These are phyloP conservation scores for Posidonia oceanica DNA, from an alignment of 116 monocot species.

Conservation along the genomic window DNA sequence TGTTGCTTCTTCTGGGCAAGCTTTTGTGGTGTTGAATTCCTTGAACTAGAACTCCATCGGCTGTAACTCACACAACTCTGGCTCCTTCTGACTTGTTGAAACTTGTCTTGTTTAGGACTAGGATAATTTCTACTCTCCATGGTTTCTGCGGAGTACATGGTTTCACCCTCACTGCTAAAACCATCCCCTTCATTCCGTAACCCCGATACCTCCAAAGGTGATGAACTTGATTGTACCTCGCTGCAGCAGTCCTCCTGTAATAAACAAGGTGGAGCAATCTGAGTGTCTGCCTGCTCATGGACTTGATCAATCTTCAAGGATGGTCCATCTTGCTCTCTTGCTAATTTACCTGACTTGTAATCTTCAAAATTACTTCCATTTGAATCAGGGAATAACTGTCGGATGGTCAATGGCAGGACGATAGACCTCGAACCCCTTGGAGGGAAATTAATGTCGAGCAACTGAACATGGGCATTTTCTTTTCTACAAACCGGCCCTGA, in stretches of 20 bases:
- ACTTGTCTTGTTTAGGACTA: conserved; percentile 40
- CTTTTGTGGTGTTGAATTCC: conserved; percentile 21
- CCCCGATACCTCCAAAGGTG: conserved; percentile 23
- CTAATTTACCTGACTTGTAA: not conserved
- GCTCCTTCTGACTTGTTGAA: conserved; percentile 63
- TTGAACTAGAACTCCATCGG: conserved; percentile 47
- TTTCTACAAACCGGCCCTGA: conserved; percentile 27
- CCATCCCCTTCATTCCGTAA: conserved; percentile 26
- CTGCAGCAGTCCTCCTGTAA: conserved; percentile 32
- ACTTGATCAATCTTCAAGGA: not conserved
- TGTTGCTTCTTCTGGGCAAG: conserved; percentile 45
- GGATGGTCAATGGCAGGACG: conserved; percentile 48
- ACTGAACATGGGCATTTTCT: conserved; percentile 25
- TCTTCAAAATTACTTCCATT: conserved; percentile 19
- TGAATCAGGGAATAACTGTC: conserved; percentile 42
- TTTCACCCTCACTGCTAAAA: conserved; percentile 70
- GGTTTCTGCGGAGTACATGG: conserved; percentile 98
- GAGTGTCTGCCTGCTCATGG: not conserved
- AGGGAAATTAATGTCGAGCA: conserved; percentile 90
- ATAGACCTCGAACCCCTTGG: conserved; percentile 46
- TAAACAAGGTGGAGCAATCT: conserved; percentile 2
- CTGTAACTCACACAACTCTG: conserved; percentile 76
- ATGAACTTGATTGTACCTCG: conserved; percentile 52
- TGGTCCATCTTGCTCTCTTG: not conserved
- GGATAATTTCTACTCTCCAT: conserved; percentile 97